These are phyloP conservation scores for Dryadomyces quercivorus DNA, from an alignment of 2,329 filamentous ascomycete genomes.

Conservation along the genomic window DNA sequence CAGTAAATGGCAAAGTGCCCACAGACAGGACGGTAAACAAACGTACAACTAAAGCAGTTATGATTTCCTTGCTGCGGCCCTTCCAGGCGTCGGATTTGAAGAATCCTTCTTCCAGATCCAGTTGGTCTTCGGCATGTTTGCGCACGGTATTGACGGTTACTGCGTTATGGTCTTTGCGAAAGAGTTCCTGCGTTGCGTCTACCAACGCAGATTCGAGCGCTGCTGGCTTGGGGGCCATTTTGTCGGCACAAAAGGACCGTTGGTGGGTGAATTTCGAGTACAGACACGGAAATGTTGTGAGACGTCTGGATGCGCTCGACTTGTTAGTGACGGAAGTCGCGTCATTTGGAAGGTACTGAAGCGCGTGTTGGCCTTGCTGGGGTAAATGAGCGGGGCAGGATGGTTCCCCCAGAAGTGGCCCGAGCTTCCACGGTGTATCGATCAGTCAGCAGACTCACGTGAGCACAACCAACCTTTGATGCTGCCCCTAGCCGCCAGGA, in stretches of 20 bases:
- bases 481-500: too few relatives aligned
- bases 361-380: not conserved
- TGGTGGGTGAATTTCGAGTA: not conserved
- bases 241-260: not conserved
- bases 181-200: constrained; percentile 33
- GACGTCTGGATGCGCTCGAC: too few relatives aligned
- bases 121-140: constrained; percentile 34
- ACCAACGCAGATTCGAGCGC: constrained; percentile 33
- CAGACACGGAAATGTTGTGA: not conserved
- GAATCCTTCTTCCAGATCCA: constrained; percentile 37
- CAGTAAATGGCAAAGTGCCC: not conserved
- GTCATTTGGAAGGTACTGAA: not conserved
- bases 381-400: not conserved
- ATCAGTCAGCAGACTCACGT: not conserved
- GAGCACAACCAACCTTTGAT: not conserved
- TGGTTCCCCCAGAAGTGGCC: not conserved
- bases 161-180: constrained; percentile 26
- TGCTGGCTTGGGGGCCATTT: constrained; percentile 29
- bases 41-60: constrained; percentile 42
- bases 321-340: not conserved
- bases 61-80: constrained; percentile 42
- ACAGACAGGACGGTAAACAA: not conserved
- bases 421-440: not conserved
- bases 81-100: constrained; percentile 42
- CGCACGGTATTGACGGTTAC: constrained; percentile 47